phyloP scores from a whole-genome alignment of 1,284 basidiomycete genomes.

The Papiliotrema fonsecae region DNA sequence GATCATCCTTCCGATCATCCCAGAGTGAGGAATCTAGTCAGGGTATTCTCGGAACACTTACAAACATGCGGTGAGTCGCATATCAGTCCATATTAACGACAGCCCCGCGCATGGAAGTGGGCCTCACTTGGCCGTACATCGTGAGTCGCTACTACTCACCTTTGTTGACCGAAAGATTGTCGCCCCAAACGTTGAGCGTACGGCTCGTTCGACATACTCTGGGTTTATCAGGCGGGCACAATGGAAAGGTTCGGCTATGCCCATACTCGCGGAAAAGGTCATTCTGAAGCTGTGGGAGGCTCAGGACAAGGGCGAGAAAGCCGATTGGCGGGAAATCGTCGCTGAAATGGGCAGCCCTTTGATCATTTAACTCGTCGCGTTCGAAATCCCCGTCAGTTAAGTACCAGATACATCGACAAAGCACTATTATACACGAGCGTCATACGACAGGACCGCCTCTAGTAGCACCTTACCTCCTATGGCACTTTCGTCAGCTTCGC shows the following conservation, averaged over 20 bases:
- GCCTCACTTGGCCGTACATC: not conserved
- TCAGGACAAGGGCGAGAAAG: not conserved
- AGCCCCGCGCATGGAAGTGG: not conserved
- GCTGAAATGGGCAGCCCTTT: not conserved
- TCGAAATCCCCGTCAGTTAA: no score
- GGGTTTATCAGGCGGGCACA: not conserved
- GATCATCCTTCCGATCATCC: not conserved
- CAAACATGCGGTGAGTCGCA: not conserved
- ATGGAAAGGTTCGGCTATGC: not conserved
- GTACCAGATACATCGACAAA: no score
- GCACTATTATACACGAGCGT: conserved; percentile 4
- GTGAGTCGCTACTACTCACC: not conserved
- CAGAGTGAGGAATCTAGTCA: not conserved
- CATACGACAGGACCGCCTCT: not conserved
- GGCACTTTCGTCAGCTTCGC: not conserved
- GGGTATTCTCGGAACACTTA: not conserved
- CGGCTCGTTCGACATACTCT: no score
- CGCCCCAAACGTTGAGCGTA: no score
- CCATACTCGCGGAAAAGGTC: not conserved
- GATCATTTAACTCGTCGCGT: no score
- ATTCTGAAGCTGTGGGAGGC: not conserved
- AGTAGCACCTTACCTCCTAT: not conserved
- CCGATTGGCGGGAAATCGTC: not conserved
- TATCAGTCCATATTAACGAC: not conserved
- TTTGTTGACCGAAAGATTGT: not conserved